Evolutionary conservation across 2,329 filamentous ascomycete species (phyloP).

Genomic region (Aspergillus tanneri): DNA sequence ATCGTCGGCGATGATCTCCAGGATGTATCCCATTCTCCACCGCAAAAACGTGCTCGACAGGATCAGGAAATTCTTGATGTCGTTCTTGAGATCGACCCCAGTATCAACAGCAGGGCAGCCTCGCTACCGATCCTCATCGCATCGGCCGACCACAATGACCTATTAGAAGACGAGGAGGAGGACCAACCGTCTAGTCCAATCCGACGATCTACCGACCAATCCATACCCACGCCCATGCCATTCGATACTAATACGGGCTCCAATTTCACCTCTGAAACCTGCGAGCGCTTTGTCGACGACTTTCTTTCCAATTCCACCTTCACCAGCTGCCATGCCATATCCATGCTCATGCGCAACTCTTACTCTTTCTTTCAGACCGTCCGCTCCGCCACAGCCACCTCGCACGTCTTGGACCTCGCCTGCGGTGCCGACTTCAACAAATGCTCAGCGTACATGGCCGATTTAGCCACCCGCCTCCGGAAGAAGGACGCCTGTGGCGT

Average conservation of each 20-base stretch:
- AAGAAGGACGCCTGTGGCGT: conserved; percentile 63
- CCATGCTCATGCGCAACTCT: conserved; percentile 81
- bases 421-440: conserved; percentile 66
- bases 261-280: conserved; percentile 58
- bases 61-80: background rate
- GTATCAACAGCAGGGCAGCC: background rate
- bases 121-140: conserved; percentile 3
- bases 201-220: background rate
- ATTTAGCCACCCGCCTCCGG: conserved; percentile 65
- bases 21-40: conserved; percentile 14
- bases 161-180: background rate
- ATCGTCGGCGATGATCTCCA: conserved; percentile 17
- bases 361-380: conserved; percentile 78
- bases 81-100: conserved; percentile 3
- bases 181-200: background rate
- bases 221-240: conserved; percentile 59
- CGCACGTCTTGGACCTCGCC: conserved; percentile 73
- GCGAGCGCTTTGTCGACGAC: conserved; percentile 59
- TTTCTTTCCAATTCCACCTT: conserved; percentile 68
- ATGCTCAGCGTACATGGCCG: conserved; percentile 66
- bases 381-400: conserved; percentile 68
- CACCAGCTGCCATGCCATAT: conserved; percentile 75
- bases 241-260: conserved; percentile 65
- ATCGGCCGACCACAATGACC: background rate
- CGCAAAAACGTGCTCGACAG: conserved; percentile 8